Evolutionary conservation across 345 rosid species (phyloP).

Genomic region (Euphorbia tirucalli): DNA sequence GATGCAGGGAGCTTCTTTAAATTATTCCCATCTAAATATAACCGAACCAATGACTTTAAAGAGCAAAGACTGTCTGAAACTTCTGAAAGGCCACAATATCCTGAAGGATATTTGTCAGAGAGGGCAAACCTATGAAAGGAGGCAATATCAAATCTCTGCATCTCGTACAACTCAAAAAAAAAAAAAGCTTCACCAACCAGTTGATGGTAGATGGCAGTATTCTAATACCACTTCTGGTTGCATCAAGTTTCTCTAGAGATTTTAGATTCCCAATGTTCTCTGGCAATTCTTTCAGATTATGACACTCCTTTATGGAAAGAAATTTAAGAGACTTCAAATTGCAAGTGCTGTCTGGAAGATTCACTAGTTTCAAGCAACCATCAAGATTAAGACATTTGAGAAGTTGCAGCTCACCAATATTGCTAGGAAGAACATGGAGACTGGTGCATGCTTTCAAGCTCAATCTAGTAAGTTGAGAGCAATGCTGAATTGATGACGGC

Average conservation of each 20-base stretch:
- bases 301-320: background rate
- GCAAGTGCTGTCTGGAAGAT: conserved; percentile 28
- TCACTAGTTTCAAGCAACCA: conserved; percentile 26
- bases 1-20: background rate
- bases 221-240: background rate
- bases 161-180: background rate
- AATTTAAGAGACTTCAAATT: conserved; percentile 9
- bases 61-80: background rate
- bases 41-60: background rate
- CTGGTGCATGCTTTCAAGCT: background rate
- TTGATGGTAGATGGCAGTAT: background rate
- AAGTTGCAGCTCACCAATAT: conserved; percentile 17
- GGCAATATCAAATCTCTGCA: background rate
- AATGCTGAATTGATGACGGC: background rate
- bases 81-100: background rate
- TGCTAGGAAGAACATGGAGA: background rate
- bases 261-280: background rate
- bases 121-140: background rate
- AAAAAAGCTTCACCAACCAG: background rate
- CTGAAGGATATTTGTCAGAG: background rate
- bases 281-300: background rate
- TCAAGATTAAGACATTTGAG: conserved; percentile 15
- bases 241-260: background rate
- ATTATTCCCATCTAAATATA: background rate
- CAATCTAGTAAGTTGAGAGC: background rate